Percentiles rank a stretch among this genome's conserved stretches.
Evolutionary conservation across 2,329 filamentous ascomycete genomes (phyloP).

Genomic region (Fusarium verrucosum): DNA sequence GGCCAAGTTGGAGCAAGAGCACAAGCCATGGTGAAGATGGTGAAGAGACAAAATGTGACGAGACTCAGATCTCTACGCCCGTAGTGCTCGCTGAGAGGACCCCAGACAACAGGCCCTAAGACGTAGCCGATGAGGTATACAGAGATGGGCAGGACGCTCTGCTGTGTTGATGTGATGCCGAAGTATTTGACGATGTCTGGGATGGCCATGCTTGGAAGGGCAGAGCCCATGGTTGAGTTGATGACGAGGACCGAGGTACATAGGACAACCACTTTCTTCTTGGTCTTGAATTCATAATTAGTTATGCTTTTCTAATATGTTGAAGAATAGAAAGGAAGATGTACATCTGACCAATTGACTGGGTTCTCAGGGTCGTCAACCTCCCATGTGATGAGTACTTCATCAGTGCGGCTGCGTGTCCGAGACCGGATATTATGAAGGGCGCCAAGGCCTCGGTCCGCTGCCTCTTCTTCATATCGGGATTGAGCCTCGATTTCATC

Average conservation of each 20-base stretch:
- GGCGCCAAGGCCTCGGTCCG: constrained; percentile 48
- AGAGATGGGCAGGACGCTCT: constrained; percentile 67
- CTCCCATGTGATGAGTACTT: constrained; percentile 57
- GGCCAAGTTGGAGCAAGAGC: constrained; percentile 63
- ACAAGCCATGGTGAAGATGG: constrained; percentile 64
- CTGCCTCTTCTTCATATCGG: constrained; percentile 55
- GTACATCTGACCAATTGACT: constrained; percentile 60
- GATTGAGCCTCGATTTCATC: constrained; percentile 54
- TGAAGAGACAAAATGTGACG: constrained; percentile 58
- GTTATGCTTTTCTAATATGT: neutral
- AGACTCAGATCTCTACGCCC: constrained; percentile 62
- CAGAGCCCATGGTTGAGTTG: constrained; percentile 73
- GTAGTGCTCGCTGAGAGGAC: constrained; percentile 72
- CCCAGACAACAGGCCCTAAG: constrained; percentile 69
- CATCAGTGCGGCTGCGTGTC: constrained; percentile 46
- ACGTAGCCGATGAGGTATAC: constrained; percentile 72
- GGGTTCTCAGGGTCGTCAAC: constrained; percentile 61
- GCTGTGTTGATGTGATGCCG: constrained; percentile 57
- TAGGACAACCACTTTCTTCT: constrained; percentile 64
- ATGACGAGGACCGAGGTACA: constrained; percentile 68
- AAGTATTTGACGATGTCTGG: constrained; percentile 67
- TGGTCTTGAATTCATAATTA: constrained; percentile 49
- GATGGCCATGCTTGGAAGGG: constrained; percentile 71
- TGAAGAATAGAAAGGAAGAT: neutral
- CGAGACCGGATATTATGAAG: constrained; percentile 50